phyloP scores from a whole-genome alignment of 371 early-diverging fungal genomes.

The Mortierella sp. region DNA sequence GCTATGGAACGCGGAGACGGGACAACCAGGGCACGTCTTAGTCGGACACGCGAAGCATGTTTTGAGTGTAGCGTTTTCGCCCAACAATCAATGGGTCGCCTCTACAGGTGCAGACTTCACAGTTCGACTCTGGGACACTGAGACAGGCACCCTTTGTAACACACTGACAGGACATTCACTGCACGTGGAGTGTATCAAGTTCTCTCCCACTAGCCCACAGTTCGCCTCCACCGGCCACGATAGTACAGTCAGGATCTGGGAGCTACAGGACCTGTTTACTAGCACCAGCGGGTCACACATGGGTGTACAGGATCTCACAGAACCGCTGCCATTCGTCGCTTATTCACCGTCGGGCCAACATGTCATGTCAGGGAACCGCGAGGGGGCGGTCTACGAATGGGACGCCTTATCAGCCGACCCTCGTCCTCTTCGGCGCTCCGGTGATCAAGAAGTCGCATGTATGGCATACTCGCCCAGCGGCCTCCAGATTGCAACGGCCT shows the following conservation, averaged over 20 bases:
- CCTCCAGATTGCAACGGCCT: neutral
- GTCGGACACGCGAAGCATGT: neutral
- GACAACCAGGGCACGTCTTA: neutral
- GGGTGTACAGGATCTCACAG: neutral
- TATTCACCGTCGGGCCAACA: neutral
- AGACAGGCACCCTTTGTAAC: neutral
- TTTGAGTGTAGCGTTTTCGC: neutral
- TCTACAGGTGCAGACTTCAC: neutral
- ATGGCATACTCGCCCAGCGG: neutral
- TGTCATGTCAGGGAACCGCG: neutral
- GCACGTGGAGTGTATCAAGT: neutral
- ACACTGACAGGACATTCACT: neutral
- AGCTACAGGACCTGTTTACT: neutral
- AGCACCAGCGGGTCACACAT: neutral
- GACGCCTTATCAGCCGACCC: neutral
- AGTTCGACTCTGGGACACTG: neutral
- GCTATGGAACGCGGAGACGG: neutral
- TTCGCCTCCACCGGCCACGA: neutral
- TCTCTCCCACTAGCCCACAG: neutral
- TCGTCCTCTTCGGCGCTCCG: neutral
- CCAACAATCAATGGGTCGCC: neutral
- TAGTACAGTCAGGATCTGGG: neutral
- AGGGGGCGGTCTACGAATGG: neutral
- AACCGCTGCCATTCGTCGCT: neutral
- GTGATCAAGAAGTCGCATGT: neutral